phyloP scores from a whole-genome alignment of 768 basidiomycete genomes.

The Mycena metata region DNA sequence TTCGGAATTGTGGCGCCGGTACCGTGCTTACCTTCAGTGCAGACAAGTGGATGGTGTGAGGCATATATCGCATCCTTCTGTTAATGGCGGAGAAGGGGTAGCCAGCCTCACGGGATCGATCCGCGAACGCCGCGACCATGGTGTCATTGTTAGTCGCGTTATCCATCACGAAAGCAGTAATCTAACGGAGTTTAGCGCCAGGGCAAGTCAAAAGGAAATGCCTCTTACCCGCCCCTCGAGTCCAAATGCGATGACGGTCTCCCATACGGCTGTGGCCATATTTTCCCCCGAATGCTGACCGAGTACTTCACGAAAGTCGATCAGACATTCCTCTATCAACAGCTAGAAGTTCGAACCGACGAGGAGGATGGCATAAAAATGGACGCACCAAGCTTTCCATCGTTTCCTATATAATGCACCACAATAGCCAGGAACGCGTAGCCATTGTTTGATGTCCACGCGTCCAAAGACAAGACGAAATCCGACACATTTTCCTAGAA shows the following conservation, averaged over 20 bases:
- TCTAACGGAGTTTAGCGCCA: no score
- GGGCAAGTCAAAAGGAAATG: background rate
- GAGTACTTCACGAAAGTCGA: no score
- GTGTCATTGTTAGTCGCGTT: conserved; percentile 51
- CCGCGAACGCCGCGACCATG: conserved; percentile 40
- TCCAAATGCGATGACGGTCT: conserved; percentile 44
- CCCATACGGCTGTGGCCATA: conserved; percentile 51
- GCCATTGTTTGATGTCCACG: conserved; percentile 48
- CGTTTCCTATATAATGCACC: conserved; percentile 44
- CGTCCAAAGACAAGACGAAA: conserved; percentile 42
- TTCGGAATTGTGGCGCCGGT: background rate
- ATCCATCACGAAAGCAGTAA: conserved; percentile 43
- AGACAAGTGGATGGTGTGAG: background rate
- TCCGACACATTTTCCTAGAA: conserved; percentile 4
- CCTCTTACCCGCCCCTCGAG: conserved; percentile 39
- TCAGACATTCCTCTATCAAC: conserved; percentile 48
- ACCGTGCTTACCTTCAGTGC: background rate
- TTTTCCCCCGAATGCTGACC: conserved; percentile 48
- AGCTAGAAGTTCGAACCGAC: no score
- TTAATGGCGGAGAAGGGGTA: background rate
- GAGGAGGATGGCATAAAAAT: background rate
- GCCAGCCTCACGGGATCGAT: background rate
- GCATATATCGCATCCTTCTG: background rate
- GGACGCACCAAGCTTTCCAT: conserved; percentile 41
- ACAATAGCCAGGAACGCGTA: no score